Base-by-base conservation (phyloP, 2,329 filamentous ascomycete genomes). In the Pezicula carpinea region DNA sequence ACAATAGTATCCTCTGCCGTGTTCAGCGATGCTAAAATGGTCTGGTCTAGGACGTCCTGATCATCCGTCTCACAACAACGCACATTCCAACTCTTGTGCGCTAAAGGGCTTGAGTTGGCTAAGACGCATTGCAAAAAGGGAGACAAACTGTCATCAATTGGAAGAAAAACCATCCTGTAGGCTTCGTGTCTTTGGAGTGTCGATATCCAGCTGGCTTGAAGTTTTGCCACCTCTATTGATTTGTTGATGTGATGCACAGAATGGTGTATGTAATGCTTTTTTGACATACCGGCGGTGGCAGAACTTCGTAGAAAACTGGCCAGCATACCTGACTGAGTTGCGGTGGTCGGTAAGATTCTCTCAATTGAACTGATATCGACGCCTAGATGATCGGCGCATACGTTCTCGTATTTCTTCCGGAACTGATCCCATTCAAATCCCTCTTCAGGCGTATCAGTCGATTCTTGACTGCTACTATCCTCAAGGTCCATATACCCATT, bases 321-420 rank as follows among this genome's bases (percentile, higher is more conserved):
- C 17, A 38, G 21, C 35, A 38, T 38, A 19, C 35, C 35, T 6
- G 35, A 38, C 18, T 38, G 35, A 6, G 35, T 38, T 19, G 35
- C 35, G 13, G 35, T 38, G 17, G 35, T 38, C 5, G 35, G 35
- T 15, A 44, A n/a, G 41, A 33, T 44, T 35, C 23, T 36, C 36
- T 35, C 23, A 14, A 34, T 44, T 13, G 23, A 26, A 10, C 18
- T 34, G 22, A 34, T 13, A 31, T 34, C 29, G 15, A 21, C 26
- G 10, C 29, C 23, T 14, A 44, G 15, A 22, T 17, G 19, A 14
- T 34, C 10, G 7, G 14, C 35, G 15, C 35, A 38, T 3, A 21
- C 13, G 6, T 15, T 21, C 26, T 17, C 10, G 10, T 38, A 38
- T 21, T 11, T 38, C 35, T 38, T 21, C 10, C 17, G 14, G 15